Base-by-base conservation (phyloP, 1,284 basidiomycete species). In the Ceratobasidium sp. region DNA sequence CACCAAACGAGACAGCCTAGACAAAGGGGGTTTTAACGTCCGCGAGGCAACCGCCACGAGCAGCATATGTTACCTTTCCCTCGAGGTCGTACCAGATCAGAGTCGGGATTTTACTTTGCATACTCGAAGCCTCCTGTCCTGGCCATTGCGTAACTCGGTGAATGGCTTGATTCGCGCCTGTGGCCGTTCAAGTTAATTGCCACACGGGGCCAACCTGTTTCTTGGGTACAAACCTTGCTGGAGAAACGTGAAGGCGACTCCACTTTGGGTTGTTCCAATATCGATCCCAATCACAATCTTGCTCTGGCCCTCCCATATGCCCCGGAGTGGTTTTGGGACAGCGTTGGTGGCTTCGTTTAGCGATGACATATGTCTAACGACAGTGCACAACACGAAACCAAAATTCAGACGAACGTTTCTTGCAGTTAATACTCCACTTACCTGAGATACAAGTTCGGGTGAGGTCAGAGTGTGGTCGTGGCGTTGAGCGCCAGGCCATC, bases 261-360 rank as follows among this genome's bases (percentile, higher is more conserved):
- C 56, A 9, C 37, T 71, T 43, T 59, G 54, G 2, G 68, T 71
- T 1, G 74, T 75, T 46, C 64, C 74, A 56, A 68, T 37, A 24
- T 74, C 72, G n/a, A 74, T 56, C 27, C 74, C 51, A 34, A 74
- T 56, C 4, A 74, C 64, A 27, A 74, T 66, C 41, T 74, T 74
- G 24, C 19, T 41, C 13, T 7, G 31, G 27, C 64, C 63, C 14
- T 41, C 59, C 74, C 74, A 74, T 39, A 53, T 22, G 9, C 58
- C 58, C n/a, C 39, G 58, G n/a, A 61, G 39, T 2, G 58, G 58
- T n/a, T 39, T 61, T 11, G 58, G 58, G 39, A 24, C 5, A 11
- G 53, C 22, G 19, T 71, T 43, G 54, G 59, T 59, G 3, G 68
- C 31, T 8, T 41, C 48, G n/a, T 13, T 13, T 58, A 24, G 24